Conservation (phyloP, 2,329 filamentous ascomycete genomes). For the Fusarium chuoi region DNA sequence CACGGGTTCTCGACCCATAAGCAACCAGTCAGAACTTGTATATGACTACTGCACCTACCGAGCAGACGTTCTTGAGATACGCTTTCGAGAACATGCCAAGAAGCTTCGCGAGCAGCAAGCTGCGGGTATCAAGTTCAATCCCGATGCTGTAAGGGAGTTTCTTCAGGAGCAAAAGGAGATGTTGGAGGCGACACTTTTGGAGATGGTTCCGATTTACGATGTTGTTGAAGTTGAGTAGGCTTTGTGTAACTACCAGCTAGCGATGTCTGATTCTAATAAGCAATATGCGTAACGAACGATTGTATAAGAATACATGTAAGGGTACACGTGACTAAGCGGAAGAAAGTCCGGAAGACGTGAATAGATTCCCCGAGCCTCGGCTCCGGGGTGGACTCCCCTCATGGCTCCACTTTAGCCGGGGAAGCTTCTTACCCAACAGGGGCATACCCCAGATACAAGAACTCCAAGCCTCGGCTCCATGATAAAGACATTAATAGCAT, state of each 20-base stretch:
- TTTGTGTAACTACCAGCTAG: background rate
- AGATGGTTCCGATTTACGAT: conserved; percentile 26
- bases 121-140: conserved; percentile 26
- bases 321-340: conserved; percentile 4
- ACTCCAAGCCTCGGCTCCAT: conserved; percentile 18
- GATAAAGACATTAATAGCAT: background rate
- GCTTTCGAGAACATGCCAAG: conserved; percentile 44
- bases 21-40: conserved; percentile 40
- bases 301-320: background rate
- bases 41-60: conserved; percentile 29
- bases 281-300: background rate
- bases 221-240: conserved; percentile 5
- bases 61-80: conserved; percentile 61
- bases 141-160: conserved; percentile 21
- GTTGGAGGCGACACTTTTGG: conserved; percentile 35
- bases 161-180: conserved; percentile 41
- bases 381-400: conserved; percentile 29
- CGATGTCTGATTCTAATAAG: background rate
- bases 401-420: conserved; percentile 30
- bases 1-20: conserved; percentile 68
- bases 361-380: conserved; percentile 29
- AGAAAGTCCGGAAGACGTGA: background rate
- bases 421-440: conserved; percentile 7
- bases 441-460: conserved; percentile 2
- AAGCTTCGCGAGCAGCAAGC: conserved; percentile 21